A percentile compares a stretch with the other conserved stretches of the same genome.
phyloP scores from a whole-genome alignment of 2,329 filamentous ascomycete species.

The Alternaria novae-zelandiae region DNA sequence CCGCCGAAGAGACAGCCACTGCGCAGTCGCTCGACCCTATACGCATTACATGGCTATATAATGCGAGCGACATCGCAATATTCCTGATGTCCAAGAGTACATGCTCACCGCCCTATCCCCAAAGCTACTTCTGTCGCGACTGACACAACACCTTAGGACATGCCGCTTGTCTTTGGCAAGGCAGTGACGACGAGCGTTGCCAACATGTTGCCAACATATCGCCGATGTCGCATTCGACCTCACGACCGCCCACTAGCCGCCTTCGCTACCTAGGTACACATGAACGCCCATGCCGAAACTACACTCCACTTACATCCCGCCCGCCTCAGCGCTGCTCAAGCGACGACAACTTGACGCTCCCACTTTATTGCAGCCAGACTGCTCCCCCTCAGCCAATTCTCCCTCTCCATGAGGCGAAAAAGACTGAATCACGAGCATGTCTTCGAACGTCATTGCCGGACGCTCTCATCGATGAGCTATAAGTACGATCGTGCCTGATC shows the following conservation, averaged over 20 bases:
- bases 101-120: background rate
- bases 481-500: background rate
- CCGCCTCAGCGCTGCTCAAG: background rate
- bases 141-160: background rate
- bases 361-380: background rate
- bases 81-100: background rate
- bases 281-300: background rate
- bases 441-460: background rate
- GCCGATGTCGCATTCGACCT: background rate
- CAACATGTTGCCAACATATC: background rate
- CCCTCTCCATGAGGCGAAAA: background rate
- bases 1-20: background rate
- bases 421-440: background rate
- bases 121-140: background rate
- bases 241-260: background rate
- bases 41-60: background rate
- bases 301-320: background rate
- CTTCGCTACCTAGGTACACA: background rate
- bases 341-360: background rate
- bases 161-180: background rate
- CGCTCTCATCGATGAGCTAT: background rate
- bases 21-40: background rate
- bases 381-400: background rate
- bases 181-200: background rate
- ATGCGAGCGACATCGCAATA: background rate